A percentile compares a stretch with the other conserved stretches of the same genome.
These are phyloP conservation scores for Nicotiana noctiflora DNA, from an alignment of 257 asterid genomes.

Conservation along the genomic window DNA sequence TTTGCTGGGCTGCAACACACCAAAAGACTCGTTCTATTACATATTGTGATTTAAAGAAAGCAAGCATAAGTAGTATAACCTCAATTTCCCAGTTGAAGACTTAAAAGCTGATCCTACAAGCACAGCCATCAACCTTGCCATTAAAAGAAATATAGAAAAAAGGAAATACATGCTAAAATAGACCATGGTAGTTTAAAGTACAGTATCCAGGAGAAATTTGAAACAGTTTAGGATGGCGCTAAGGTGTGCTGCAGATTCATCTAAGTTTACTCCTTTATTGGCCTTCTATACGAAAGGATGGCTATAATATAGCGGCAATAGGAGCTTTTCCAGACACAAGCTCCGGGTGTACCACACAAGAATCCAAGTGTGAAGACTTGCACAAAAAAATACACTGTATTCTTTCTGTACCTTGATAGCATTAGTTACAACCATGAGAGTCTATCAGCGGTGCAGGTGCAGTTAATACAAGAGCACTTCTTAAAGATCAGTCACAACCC, in stretches of 20 bases:
- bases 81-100: neutral
- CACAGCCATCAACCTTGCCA: neutral
- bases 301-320: neutral
- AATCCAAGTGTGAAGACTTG: neutral
- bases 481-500: neutral
- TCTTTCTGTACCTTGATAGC: neutral
- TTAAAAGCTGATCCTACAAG: neutral
- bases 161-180: neutral
- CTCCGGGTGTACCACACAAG: neutral
- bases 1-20: conserved; percentile 66
- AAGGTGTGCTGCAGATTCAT: neutral
- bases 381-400: neutral
- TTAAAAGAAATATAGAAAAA: neutral
- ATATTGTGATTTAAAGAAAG: neutral
- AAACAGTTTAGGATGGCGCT: neutral
- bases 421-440: neutral
- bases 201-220: neutral
- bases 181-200: neutral
- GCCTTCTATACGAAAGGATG: neutral
- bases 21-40: neutral
- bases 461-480: neutral
- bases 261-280: neutral
- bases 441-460: neutral
- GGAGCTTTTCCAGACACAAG: neutral
- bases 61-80: neutral